Evolutionary conservation across 2,329 filamentous ascomycete species (phyloP), one percentile per base, ranked within the genome.

Genomic region (Dryadomyces quercus-mongolicae): DNA sequence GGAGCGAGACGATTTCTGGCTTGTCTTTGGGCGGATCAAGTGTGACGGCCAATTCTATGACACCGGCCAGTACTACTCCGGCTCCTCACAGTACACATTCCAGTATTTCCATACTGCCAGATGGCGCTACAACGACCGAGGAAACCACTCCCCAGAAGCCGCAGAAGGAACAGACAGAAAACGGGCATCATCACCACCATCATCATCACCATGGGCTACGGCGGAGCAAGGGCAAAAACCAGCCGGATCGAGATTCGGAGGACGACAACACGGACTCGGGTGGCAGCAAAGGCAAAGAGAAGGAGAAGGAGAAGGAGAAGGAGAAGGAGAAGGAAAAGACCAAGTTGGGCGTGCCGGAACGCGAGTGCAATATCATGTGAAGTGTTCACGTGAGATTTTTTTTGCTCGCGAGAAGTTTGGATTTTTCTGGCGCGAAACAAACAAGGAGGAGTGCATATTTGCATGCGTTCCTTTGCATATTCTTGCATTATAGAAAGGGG

Each of bases 341-440:
- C 42, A 61, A 56, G 51, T 52, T 22, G 9, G 62, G 60, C 2
- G 54, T 66, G 34, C 64, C 65, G 1, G 65, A 67, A 52, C 60
- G 65, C 49, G 65, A 66, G 56, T 67, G 65, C 52, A 51, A 59
- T 6, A 58, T 68, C n/a, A 66, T 67, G 62, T 68, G 59, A 59
- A 21, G 15, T 22, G 46, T 15, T n/a, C 22, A 25, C 13, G 15
- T 21, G 13, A 12, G 38, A 44, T 44, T 13, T 7, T 15, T 40
- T 6, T 18, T 7, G n/a, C 25, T 31, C 25, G 25, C 25, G 21
- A 46, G 18, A 31, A n/a, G 34, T n/a, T 20, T 42, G 48, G 15
- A 18, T 20, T 22, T 42, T 22, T 12, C 40, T 50, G 47, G 47
- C n/a, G 47, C 31, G 47, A 49, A 40, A 6, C 31, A 8, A n/a